These are phyloP conservation scores for Suhomyces tanzawaensis DNA, from an alignment of 805 yeast species.

Conservation along the genomic window DNA sequence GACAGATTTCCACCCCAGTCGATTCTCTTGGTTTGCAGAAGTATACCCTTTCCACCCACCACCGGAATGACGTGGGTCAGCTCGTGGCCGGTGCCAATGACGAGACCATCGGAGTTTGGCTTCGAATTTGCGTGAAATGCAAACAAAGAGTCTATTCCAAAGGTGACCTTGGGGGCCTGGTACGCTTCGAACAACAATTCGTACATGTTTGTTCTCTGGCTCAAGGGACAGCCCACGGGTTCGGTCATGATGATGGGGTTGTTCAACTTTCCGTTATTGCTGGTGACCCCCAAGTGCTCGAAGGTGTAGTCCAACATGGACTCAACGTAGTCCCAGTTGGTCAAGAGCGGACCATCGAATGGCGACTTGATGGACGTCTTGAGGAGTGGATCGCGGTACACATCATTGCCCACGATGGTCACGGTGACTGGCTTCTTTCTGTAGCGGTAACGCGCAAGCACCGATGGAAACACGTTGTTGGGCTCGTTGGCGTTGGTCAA, in stretches of 20 bases:
- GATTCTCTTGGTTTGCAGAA: conserved; percentile 71
- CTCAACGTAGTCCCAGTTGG: conserved; percentile 93
- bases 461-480: conserved; percentile 64
- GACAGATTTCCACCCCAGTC: conserved; percentile 90
- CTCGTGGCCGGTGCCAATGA: conserved; percentile 80
- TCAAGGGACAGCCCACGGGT: conserved; percentile 63
- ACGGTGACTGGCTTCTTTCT: conserved; percentile 60
- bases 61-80: conserved; percentile 83
- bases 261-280: conserved; percentile 49
- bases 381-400: conserved; percentile 64
- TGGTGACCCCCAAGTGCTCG: conserved; percentile 66
- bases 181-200: conserved; percentile 86
- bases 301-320: conserved; percentile 80
- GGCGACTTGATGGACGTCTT: conserved; percentile 73
- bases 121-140: conserved; percentile 63
- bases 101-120: conserved; percentile 52
- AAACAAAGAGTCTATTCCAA: conserved; percentile 82
- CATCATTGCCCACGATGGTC: conserved; percentile 82
- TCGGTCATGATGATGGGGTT: conserved; percentile 85
- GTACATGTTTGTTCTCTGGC: conserved; percentile 72
- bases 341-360: conserved; percentile 79
- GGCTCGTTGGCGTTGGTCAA: conserved; percentile 47
- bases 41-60: conserved; percentile 60
- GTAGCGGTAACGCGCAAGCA: conserved; percentile 75
- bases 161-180: conserved; percentile 65